phyloP scores from a whole-genome alignment of 2,329 filamentous ascomycete genomes.

The Alternaria novae-zelandiae region DNA sequence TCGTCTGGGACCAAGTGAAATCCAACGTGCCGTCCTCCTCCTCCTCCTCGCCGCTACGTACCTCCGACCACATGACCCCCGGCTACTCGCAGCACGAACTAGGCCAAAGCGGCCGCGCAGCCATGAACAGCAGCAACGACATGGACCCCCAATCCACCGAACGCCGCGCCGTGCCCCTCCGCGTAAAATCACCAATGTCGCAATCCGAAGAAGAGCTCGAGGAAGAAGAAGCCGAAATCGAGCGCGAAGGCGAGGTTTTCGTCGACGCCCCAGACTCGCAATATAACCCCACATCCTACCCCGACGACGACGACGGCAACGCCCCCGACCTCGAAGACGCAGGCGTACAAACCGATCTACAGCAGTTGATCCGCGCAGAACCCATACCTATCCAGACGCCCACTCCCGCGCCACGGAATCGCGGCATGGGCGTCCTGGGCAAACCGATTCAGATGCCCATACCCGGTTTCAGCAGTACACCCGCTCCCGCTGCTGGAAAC shows the following conservation, averaged over 20 bases:
- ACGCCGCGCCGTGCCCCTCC: constrained; percentile 29
- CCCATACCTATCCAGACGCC: constrained; percentile 18
- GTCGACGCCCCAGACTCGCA: constrained; percentile 58
- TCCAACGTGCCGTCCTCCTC: constrained; percentile 72
- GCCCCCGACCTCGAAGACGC: constrained; percentile 36
- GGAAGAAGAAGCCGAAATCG: constrained; percentile 41
- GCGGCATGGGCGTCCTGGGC: constrained; percentile 16
- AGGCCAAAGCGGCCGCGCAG: constrained; percentile 54
- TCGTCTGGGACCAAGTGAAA: constrained; percentile 98
- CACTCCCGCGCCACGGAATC: constrained; percentile 25
- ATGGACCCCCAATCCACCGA: constrained; percentile 1
- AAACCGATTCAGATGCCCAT: constrained; percentile 33
- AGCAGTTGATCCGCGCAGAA: constrained; percentile 21
- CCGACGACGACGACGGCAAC: not conserved
- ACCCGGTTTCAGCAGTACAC: constrained; percentile 14
- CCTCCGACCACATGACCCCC: constrained; percentile 42
- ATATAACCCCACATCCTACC: constrained; percentile 36
- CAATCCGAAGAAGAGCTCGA: constrained; percentile 67
- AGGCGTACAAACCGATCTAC: constrained; percentile 13
- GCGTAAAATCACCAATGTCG: constrained; percentile 83
- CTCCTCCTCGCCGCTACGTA: constrained; percentile 53
- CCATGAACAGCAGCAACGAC: constrained; percentile 17
- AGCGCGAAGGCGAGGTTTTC: constrained; percentile 49
- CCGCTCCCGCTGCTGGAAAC: not conserved
- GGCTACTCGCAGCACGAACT: constrained; percentile 31